Percentiles rank a stretch among this genome's conserved stretches.
Evolutionary conservation across 805 yeast genomes (phyloP).

Genomic region (Yarrowia sp.): DNA sequence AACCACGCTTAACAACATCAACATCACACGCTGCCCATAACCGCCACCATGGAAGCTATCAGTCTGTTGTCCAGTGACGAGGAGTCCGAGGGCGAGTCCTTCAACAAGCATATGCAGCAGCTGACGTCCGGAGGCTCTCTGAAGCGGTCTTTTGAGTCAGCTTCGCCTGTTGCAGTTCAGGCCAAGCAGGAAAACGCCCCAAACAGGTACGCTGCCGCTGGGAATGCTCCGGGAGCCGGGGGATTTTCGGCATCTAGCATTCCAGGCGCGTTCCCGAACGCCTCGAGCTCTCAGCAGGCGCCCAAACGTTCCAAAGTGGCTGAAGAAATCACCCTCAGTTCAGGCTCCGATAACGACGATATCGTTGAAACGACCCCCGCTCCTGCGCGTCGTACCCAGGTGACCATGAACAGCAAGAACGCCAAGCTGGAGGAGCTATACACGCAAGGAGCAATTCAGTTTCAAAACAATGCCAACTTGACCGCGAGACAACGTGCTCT

Average conservation of each 20-base stretch:
- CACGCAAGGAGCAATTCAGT: neutral
- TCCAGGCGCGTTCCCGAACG: conserved; percentile 17
- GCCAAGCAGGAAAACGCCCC: conserved; percentile 5
- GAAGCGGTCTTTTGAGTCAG: conserved; percentile 4
- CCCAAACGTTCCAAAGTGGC: conserved; percentile 13
- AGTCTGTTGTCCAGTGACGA: conserved; percentile 35
- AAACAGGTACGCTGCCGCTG: neutral
- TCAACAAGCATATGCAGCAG: neutral
- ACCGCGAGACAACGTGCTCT: neutral
- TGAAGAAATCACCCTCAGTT: conserved; percentile 14
- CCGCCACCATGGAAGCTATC: conserved; percentile 16
- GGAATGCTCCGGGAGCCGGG: neutral
- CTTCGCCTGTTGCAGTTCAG: neutral
- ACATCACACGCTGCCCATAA: neutral
- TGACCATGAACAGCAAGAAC: neutral
- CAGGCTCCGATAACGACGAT: conserved; percentile 13
- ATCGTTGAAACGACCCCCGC: conserved; percentile 15
- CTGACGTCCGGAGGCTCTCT: neutral
- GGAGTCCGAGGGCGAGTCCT: conserved; percentile 27
- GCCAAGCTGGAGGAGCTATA: conserved; percentile 16
- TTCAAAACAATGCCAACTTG: neutral
- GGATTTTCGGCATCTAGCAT: neutral
- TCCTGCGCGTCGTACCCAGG: neutral
- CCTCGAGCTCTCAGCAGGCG: neutral
- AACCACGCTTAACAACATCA: conserved; percentile 13